Base-by-base conservation (phyloP, 129 eudicot species). In the Centella asiatica region DNA sequence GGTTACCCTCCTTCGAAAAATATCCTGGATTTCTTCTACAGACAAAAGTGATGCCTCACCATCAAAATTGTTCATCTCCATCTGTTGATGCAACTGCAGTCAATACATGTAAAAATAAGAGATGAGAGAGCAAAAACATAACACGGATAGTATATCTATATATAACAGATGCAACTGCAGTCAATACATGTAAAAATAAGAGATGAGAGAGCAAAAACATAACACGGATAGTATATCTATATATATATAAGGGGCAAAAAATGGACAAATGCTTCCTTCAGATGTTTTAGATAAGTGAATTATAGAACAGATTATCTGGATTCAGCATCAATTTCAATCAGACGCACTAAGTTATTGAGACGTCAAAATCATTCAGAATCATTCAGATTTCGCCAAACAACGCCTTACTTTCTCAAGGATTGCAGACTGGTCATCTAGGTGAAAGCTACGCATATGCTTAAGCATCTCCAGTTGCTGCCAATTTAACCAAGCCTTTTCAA, bases 391-490 rank as follows among this genome's bases (percentile, higher is more conserved):
- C n/a, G n/a, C n/a, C n/a, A n/a, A n/a, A n/a, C n/a, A n/a, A n/a
- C n/a, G 19, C 24, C 28, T 49, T 58, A 86, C 95, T 90, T 77
- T 83, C n/a, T 83, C 93, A 44, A 86, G 79, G 69, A 90, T 79
- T 66, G 84, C 74, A 62, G 94, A 90, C 62, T 86, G 94, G 68
- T 86, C 85, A 53, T 90, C 82, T 57, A 60, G 64, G 47, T 78
- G 75, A 67, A 79, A 90, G 62, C 73, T 75, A 37, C 95, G 96
- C 88, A 92, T 92, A 64, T 84, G 75, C 69, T 80, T 76, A 54
- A 92, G 78, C 99, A 92, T 92, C 77, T 92, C 96, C 72, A 87
- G 63, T 92, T 92, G 98, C 96, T 92, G 95, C 69, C 64, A 74
- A 28, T 55, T 57, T 22, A 55, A 22, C 42, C 46, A 54, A 32